Percentiles rank a stretch among this genome's conserved stretches.
Evolutionary conservation across 73 alveolate species (phyloP).

Genomic region (Durusdinium trenchii): DNA sequence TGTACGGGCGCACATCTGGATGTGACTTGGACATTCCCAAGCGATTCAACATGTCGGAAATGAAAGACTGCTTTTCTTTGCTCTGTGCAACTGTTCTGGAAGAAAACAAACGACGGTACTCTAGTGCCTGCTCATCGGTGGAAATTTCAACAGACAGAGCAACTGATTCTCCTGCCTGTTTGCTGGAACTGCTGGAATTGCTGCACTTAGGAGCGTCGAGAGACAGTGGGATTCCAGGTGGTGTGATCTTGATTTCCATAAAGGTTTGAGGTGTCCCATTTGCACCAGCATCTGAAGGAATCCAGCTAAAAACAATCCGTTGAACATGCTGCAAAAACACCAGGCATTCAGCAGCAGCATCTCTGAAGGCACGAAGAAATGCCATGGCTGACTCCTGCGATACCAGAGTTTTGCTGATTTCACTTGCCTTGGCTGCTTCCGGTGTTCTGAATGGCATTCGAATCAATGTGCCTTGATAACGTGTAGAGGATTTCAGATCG

Average conservation of each 20-base stretch:
- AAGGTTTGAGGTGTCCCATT: constrained; percentile 18
- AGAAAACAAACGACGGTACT: constrained; percentile 66
- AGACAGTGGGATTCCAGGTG: constrained; percentile 52
- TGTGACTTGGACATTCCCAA: constrained; percentile 50
- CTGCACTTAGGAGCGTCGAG: too few species aligned
- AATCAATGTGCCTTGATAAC: constrained; percentile 49
- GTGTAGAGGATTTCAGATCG: constrained; percentile 28
- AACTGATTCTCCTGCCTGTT: not conserved
- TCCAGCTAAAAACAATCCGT: constrained; percentile 49
- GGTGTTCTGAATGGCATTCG: constrained; percentile 81
- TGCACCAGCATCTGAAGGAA: constrained; percentile 52
- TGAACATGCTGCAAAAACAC: constrained; percentile 77
- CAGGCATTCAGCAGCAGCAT: constrained; percentile 85
- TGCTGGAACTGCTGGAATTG: too few species aligned
- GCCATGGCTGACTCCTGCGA: constrained; percentile 64
- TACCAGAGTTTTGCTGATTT: constrained; percentile 69
- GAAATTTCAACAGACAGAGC: not conserved
- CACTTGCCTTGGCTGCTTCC: constrained; percentile 75
- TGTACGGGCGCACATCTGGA: constrained; percentile 36
- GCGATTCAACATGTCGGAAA: constrained; percentile 54
- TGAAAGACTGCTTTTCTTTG: constrained; percentile 84
- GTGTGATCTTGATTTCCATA: constrained; percentile 35
- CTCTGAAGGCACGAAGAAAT: constrained; percentile 46
- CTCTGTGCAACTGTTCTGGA: constrained; percentile 82
- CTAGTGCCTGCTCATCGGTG: constrained; percentile 85